Conservation (phyloP, 768 basidiomycete species). For the Suillus variegatus region DNA sequence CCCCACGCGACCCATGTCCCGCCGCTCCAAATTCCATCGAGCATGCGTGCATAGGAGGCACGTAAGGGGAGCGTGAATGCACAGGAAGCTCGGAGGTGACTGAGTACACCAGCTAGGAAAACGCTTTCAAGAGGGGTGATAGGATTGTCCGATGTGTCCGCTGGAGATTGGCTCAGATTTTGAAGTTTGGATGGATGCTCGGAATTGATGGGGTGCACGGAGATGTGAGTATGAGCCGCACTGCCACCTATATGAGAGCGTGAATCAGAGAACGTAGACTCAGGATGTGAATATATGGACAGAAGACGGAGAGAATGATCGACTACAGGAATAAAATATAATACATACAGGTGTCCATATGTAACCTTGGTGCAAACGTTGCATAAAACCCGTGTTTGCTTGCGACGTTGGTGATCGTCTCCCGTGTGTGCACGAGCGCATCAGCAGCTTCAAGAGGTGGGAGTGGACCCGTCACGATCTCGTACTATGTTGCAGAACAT, state of each 20-base stretch:
- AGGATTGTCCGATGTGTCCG: constrained; percentile 18
- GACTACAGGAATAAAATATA: not conserved
- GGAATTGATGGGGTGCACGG: constrained; percentile 42
- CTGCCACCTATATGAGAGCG: constrained; percentile 43
- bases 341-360: constrained; percentile 36
- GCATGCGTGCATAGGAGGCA: constrained; percentile 64
- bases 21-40: constrained; percentile 69
- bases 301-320: not conserved
- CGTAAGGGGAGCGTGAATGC: constrained; percentile 59
- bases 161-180: not conserved
- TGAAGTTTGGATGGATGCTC: not conserved
- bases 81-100: constrained; percentile 55
- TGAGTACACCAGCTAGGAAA: constrained; percentile 64
- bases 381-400: constrained; percentile 62
- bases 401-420: constrained; percentile 67
- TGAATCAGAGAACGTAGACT: too few species aligned
- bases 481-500: constrained; percentile 43
- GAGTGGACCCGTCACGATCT: constrained; percentile 69
- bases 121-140: constrained; percentile 49
- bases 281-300: not conserved
- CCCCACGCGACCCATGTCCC: constrained; percentile 75
- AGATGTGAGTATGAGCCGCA: constrained; percentile 66
- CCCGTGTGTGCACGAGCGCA: constrained; percentile 64
- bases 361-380: constrained; percentile 64
- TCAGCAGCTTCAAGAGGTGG: constrained; percentile 67